A percentile compares a stretch with the other conserved stretches of the same genome.
phyloP scores from a whole-genome alignment of 169 alveolate species.

The Toxoplasma gondii region DNA sequence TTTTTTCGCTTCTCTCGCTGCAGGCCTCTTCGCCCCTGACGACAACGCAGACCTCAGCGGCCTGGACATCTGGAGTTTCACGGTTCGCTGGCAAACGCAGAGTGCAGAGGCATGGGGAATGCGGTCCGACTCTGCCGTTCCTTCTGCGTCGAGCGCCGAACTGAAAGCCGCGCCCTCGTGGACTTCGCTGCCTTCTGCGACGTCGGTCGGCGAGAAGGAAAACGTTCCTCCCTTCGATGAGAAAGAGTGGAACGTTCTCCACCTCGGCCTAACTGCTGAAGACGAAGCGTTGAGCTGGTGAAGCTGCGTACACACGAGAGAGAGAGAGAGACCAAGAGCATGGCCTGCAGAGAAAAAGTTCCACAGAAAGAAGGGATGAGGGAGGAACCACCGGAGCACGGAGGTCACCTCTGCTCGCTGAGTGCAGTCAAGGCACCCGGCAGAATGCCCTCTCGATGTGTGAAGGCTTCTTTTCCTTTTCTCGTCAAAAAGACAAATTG shows the following conservation, averaged over 20 bases:
- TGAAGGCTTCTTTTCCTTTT: no score
- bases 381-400: no score
- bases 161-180: background rate
- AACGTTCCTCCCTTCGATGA: background rate
- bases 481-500: no score
- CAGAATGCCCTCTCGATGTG: no score
- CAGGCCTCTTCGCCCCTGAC: slow-evolving; percentile 32
- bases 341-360: no score
- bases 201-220: background rate
- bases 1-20: background rate
- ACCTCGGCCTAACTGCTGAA: slow-evolving; percentile 6
- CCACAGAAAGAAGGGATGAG: background rate
- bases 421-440: no score
- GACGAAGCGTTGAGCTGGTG: slow-evolving; percentile 46
- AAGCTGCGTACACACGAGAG: background rate
- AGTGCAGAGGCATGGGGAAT: background rate
- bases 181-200: background rate
- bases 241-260: slow-evolving; percentile 44
- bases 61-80: slow-evolving; percentile 46
- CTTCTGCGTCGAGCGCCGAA: background rate
- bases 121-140: background rate
- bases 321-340: no score
- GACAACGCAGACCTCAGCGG: slow-evolving; percentile 48
- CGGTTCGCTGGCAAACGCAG: slow-evolving; percentile 42
- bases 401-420: no score